Percentiles rank a stretch among this genome's conserved stretches.
Conservation (phyloP, 495 filamentous ascomycete species). For the Penicillium antarcticum region DNA sequence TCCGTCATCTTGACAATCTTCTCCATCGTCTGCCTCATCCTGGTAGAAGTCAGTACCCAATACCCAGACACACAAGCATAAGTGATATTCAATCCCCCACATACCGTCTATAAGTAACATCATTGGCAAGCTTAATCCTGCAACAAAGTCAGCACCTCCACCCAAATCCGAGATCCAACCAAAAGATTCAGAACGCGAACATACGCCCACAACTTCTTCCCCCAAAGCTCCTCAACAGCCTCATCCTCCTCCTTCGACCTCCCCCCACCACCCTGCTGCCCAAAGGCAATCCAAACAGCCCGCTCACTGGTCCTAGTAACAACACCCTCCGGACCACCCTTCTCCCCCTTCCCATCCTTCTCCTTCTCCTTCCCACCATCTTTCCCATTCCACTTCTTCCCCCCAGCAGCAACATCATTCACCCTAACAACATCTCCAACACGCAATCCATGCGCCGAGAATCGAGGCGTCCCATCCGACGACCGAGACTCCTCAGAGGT, state of each 20-base stretch:
- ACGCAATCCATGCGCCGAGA: slow-evolving; percentile 80
- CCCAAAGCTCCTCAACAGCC: slow-evolving; percentile 56
- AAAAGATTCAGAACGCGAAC: slow-evolving; percentile 10
- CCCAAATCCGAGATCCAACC: not conserved
- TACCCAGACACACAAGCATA: not conserved
- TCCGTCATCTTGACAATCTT: slow-evolving; percentile 69
- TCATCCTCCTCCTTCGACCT: slow-evolving; percentile 51
- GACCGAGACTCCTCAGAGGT: slow-evolving; percentile 37
- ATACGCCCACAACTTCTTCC: slow-evolving; percentile 63
- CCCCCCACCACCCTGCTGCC: slow-evolving; percentile 52
- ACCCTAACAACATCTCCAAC: slow-evolving; percentile 86
- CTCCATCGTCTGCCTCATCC: slow-evolving; percentile 89
- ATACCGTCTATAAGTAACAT: slow-evolving; percentile 83
- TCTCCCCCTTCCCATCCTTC: slow-evolving; percentile 57
- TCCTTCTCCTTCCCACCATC: slow-evolving; percentile 59
- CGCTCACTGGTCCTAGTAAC: slow-evolving; percentile 65
- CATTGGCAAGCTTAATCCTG: slow-evolving; percentile 90
- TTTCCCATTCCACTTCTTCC: slow-evolving; percentile 50
- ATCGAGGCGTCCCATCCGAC: slow-evolving; percentile 24
- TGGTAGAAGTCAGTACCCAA: slow-evolving; percentile 22
- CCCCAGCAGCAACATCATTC: slow-evolving; percentile 65
- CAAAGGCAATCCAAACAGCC: slow-evolving; percentile 65
- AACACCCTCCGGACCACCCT: slow-evolving; percentile 73
- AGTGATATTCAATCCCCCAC: not conserved
- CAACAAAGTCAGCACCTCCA: slow-evolving; percentile 3